Evolutionary conservation across 2,329 filamentous ascomycete genomes (phyloP).

Genomic region (Phaeophleospora eucalypticola): DNA sequence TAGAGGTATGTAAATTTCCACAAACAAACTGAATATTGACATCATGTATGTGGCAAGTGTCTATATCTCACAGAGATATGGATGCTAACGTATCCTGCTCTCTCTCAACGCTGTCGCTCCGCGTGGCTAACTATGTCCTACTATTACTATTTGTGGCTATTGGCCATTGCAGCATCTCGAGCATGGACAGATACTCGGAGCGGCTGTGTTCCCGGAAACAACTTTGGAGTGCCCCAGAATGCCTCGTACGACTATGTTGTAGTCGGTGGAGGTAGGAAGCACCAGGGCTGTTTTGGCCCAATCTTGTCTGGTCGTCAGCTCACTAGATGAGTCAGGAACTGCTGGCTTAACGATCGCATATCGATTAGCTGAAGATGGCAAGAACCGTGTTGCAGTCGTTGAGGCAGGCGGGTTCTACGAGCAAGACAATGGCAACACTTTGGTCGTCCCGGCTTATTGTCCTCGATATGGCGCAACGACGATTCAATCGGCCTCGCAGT

Average conservation of each 20-base stretch:
- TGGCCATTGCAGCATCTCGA: neutral
- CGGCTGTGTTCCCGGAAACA: conserved; percentile 7
- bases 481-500: conserved; percentile 6
- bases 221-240: conserved; percentile 2
- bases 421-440: conserved; percentile 19
- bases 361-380: conserved; percentile 18
- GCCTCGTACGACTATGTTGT: conserved; percentile 8
- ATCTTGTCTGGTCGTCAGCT: too few relatives aligned
- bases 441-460: conserved; percentile 23
- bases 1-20: too few relatives aligned
- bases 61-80: too few relatives aligned
- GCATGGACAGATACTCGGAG: neutral
- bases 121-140: too few relatives aligned
- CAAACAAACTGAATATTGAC: too few relatives aligned
- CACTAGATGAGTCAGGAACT: too few relatives aligned
- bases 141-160: too few relatives aligned
- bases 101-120: too few relatives aligned
- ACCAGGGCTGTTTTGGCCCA: too few relatives aligned
- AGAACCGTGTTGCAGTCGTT: conserved; percentile 20
- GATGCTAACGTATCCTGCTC: too few relatives aligned
- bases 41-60: too few relatives aligned
- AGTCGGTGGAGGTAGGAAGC: conserved; percentile 5
- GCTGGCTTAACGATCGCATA: conserved; percentile 22
- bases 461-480: conserved; percentile 7
- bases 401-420: conserved; percentile 27